phyloP scores from a whole-genome alignment of 495 filamentous ascomycete genomes.

The Penicillium simplicissimum region DNA sequence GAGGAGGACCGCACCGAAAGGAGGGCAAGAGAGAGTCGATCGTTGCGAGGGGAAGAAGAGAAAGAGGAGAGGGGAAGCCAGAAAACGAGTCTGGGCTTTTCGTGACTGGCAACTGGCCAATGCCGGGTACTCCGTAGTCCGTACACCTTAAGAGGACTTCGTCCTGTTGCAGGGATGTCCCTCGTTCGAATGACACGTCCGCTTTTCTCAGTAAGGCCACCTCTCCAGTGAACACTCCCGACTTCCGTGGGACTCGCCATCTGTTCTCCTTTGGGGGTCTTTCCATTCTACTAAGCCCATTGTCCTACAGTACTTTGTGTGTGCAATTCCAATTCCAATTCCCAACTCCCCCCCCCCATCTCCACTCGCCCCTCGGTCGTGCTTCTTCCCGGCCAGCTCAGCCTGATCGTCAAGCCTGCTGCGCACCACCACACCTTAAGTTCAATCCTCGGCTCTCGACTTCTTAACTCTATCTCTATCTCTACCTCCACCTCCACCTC shows the following conservation, averaged over 20 bases:
- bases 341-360: too few species aligned
- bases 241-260: not conserved
- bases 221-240: not conserved
- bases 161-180: not conserved
- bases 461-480: not conserved
- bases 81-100: not conserved
- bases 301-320: too few species aligned
- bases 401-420: not conserved
- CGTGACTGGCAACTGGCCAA: not conserved
- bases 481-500: too few species aligned
- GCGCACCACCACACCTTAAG: not conserved
- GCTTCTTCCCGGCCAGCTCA: not conserved
- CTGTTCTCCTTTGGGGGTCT: not conserved
- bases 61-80: not conserved
- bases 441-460: not conserved
- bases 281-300: not conserved
- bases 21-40: not conserved
- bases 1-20: not conserved
- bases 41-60: slow-evolving; percentile 1
- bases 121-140: not conserved
- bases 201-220: not conserved
- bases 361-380: not conserved
- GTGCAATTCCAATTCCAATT: too few species aligned
- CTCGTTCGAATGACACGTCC: not conserved
- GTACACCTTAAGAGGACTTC: too few species aligned